Evolutionary conservation across 208 protist genomes (phyloP), one percentile per base, ranked within the genome.

Genomic region (Acanthamoeba triangularis): DNA sequence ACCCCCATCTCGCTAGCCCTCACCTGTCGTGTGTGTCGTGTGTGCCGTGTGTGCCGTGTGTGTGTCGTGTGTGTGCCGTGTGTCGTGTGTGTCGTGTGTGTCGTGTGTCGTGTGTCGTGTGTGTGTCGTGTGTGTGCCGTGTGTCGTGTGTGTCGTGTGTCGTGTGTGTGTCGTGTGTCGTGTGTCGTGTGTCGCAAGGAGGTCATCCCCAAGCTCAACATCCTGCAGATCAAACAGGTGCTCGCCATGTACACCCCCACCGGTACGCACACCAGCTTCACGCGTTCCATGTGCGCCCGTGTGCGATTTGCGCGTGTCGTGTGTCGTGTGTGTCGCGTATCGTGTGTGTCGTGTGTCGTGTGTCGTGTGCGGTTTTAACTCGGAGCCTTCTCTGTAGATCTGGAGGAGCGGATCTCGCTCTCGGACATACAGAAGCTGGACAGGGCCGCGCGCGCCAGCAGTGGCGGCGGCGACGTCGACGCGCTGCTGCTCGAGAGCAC

Each of bases 171-270:
- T n/a, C n/a, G n/a, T n/a, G n/a, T n/a, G n/a, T n/a, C n/a, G n/a
- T n/a, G n/a, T n/a, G n/a, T n/a, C n/a, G n/a, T n/a, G n/a, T n/a
- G n/a, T n/a, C n/a, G 90, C 6, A 6, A 84, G 8, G 90, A 94
- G 28, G 90, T 94, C 69, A 85, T 94, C 28, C 90, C 90, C 25
- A 5, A 10, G 2, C 90, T 94, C 90, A 94, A 94, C 69, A 47
- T 10, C 52, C 16, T 84, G 16, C 90, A 94, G 44, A 63, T 94
- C 61, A 94, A 94, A 67, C 90, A 94, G 72, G 90, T 94, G 33
- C 90, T 94, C 14, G 63, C 90, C 90, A 94, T 94, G 90, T 94
- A 94, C 54, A 84, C 69, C 18, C 90, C 90, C 6, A 94, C 90
- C 8, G 90, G 56, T 67, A 94, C 7, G 14, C 49, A 54, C 49